phyloP scores from a whole-genome alignment of 2,329 filamentous ascomycete genomes.

The Talaromyces sp. region DNA sequence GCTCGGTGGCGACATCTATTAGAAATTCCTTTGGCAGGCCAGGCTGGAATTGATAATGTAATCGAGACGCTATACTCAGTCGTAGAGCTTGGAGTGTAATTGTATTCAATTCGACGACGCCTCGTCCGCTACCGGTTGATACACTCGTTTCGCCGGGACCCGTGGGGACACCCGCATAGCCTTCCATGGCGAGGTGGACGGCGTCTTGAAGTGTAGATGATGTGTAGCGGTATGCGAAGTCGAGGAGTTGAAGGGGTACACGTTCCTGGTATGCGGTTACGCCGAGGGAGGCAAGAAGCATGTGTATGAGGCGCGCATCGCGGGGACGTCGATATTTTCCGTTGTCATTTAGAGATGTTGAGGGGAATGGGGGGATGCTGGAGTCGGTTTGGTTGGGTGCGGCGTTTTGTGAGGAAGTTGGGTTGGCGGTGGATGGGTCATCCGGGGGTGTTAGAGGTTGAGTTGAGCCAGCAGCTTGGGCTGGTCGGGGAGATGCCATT shows the following conservation, averaged over 20 bases:
- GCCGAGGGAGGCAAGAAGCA: conserved; percentile 49
- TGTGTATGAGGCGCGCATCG: conserved; percentile 51
- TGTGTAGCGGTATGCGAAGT: conserved; percentile 55
- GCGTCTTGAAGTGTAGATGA: conserved; percentile 52
- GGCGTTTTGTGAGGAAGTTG: conserved; percentile 26
- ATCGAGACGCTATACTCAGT: conserved; percentile 58
- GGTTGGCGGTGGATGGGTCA: conserved; percentile 32
- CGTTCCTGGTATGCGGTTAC: conserved; percentile 52
- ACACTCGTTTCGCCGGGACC: conserved; percentile 28
- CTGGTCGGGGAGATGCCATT: conserved; percentile 38
- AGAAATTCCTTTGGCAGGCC: conserved; percentile 61
- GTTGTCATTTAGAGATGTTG: conserved; percentile 46
- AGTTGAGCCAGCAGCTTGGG: conserved; percentile 30
- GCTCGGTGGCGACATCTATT: conserved; percentile 55
- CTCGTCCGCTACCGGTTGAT: conserved; percentile 32
- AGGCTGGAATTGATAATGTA: conserved; percentile 59
- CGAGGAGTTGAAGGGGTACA: conserved; percentile 52
- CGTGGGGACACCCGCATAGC: conserved; percentile 43
- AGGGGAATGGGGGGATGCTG: conserved; percentile 37
- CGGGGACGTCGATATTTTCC: conserved; percentile 48
- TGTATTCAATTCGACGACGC: conserved; percentile 45
- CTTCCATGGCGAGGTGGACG: conserved; percentile 50
- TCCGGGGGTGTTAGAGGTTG: conserved; percentile 46
- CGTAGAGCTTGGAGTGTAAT: conserved; percentile 58
- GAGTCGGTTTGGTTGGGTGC: conserved; percentile 23